A percentile compares a stretch with the other conserved stretches of the same genome.
phyloP scores from a whole-genome alignment of 1,139 yeast species.

The Hyphopichia pseudoburtonii region DNA sequence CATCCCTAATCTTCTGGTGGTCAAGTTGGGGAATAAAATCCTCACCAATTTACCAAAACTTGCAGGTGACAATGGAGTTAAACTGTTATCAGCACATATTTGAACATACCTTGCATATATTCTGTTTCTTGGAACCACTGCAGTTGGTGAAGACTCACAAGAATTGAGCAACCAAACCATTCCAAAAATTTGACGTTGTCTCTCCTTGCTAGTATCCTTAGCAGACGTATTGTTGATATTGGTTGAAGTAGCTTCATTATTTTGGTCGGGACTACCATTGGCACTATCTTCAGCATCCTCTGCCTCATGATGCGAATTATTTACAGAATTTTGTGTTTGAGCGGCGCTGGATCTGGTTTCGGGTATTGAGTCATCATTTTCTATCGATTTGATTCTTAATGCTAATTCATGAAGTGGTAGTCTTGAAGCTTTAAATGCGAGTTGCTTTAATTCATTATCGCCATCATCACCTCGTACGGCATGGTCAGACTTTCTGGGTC shows the following conservation, averaged over 20 bases:
- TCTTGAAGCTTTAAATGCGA: conserved; percentile 45
- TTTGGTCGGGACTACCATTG: conserved; percentile 7
- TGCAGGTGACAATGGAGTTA: conserved; percentile 82
- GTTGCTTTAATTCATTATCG: conserved; percentile 42
- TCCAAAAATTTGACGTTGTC: conserved; percentile 76
- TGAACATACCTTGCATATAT: conserved; percentile 80
- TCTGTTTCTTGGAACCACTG: conserved; percentile 81
- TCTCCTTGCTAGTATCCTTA: conserved; percentile 45
- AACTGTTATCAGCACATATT: conserved; percentile 62
- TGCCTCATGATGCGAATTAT: background rate
- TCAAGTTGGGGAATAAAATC: conserved; percentile 68
- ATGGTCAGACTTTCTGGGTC: conserved; percentile 34
- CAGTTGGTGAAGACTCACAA: conserved; percentile 62
- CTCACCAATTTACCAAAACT: conserved; percentile 84
- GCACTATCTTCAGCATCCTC: conserved; percentile 3
- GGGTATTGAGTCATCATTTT: conserved; percentile 25
- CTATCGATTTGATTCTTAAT: conserved; percentile 45
- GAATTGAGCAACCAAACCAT: conserved; percentile 75
- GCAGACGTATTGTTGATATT: too few relatives aligned
- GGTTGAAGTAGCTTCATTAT: conserved; percentile 2
- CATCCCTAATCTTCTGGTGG: conserved; percentile 83
- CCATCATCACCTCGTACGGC: conserved; percentile 42
- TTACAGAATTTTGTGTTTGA: background rate
- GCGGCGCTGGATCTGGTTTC: conserved; percentile 9
- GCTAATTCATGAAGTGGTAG: conserved; percentile 55